A percentile compares a stretch with the other conserved stretches of the same genome.
Conservation (phyloP, 228 moss, liverwort and hornwort species). For the Sphagnum magellanicum region DNA sequence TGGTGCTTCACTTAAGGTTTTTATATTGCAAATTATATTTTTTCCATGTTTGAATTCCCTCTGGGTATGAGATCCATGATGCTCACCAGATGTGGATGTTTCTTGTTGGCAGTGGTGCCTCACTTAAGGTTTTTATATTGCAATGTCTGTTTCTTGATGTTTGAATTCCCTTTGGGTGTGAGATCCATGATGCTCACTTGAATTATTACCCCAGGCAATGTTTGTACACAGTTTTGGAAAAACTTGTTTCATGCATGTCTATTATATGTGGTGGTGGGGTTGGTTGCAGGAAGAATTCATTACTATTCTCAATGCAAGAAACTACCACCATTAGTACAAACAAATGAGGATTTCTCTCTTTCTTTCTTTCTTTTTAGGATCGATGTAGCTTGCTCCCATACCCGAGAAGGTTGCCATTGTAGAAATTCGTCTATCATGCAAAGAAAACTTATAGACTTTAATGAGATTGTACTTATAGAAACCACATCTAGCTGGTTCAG, state of each 20-base stretch:
- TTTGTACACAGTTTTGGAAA: too few species aligned
- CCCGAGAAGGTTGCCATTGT: too few species aligned
- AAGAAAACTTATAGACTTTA: too few species aligned
- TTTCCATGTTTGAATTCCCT: neutral
- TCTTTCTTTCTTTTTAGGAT: too few species aligned
- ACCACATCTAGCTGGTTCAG: too few species aligned
- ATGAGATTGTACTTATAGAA: too few species aligned
- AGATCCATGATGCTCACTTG: neutral
- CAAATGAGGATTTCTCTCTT: neutral
- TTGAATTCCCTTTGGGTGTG: neutral
- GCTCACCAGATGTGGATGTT: neutral
- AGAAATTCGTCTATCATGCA: too few species aligned
- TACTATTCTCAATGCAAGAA: constrained; percentile 70
- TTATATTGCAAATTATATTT: neutral
- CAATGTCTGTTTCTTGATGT: neutral
- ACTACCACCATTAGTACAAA: constrained; percentile 29
- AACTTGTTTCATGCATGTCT: too few species aligned
- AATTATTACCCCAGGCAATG: neutral
- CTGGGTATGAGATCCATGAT: neutral
- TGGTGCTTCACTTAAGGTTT: constrained; percentile 71
- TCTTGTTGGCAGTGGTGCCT: neutral
- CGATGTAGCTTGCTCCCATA: too few species aligned
- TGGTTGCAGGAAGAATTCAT: constrained; percentile 76
- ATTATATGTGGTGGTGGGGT: neutral
- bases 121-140: constrained; percentile 2